phyloP scores from a whole-genome alignment of 1,139 yeast genomes.

The Scheffersomyces cryptocercus region DNA sequence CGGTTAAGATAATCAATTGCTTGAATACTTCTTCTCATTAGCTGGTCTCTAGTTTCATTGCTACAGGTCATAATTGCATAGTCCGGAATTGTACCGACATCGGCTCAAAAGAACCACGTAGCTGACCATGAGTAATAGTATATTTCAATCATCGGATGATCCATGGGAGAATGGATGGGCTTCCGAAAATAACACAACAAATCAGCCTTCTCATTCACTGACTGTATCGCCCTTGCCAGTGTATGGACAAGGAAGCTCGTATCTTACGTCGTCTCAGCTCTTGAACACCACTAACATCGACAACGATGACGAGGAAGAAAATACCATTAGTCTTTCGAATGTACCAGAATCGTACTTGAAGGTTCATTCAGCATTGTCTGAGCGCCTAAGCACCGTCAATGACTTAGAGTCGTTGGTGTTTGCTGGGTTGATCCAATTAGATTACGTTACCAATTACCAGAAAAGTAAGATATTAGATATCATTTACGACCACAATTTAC shows the following conservation, averaged over 20 bases:
- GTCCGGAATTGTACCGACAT: no score
- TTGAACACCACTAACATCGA: constrained; percentile 11
- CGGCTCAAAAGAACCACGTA: background rate
- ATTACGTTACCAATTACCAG: constrained; percentile 33
- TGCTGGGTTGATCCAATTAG: constrained; percentile 27
- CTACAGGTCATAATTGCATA: no score
- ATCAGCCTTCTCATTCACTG: constrained; percentile 2
- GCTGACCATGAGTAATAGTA: constrained; percentile 18
- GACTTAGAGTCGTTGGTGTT: constrained; percentile 35
- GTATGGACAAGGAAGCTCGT: constrained; percentile 13
- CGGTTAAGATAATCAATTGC: no score
- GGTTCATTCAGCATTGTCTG: constrained; percentile 20
- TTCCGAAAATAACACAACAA: constrained; percentile 5
- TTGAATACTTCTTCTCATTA: no score
- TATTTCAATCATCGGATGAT: constrained; percentile 31
- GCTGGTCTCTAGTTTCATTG: no score
- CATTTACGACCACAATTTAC: constrained; percentile 38
- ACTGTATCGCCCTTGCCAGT: constrained; percentile 3
- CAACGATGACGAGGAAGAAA: background rate
- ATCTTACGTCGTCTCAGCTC: constrained; percentile 30
- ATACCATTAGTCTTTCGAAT: background rate
- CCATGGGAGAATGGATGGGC: constrained; percentile 51
- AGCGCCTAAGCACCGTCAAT: constrained; percentile 23
- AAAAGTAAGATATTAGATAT: constrained; percentile 34
- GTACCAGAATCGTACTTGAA: constrained; percentile 28